Evolutionary conservation across 305 asterid genomes (phyloP).

Genomic region (Euphrasia arctica): DNA sequence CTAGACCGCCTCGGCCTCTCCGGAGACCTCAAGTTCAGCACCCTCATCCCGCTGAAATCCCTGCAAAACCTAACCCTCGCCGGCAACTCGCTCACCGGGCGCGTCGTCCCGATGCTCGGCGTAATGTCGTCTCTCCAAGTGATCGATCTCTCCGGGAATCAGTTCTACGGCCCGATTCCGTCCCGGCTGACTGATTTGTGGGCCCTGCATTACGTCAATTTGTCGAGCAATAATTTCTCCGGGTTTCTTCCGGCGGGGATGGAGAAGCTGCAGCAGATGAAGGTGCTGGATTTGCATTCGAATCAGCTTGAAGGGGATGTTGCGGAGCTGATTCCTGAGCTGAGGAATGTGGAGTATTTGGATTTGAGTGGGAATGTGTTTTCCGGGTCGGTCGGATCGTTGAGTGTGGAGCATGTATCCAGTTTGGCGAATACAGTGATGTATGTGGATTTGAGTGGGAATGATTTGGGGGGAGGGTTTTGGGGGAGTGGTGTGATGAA

Average conservation of each 20-base stretch:
- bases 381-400: slow-evolving; percentile 41
- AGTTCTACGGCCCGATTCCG: slow-evolving; percentile 68
- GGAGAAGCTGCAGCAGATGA: slow-evolving; percentile 56
- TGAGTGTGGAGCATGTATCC: slow-evolving; percentile 48
- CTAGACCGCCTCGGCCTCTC: slow-evolving; percentile 48
- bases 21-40: slow-evolving; percentile 64
- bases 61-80: slow-evolving; percentile 53
- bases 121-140: slow-evolving; percentile 45
- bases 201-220: slow-evolving; percentile 51
- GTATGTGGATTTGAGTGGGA: slow-evolving; percentile 54
- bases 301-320: slow-evolving; percentile 56
- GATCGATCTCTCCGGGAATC: slow-evolving; percentile 66
- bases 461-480: slow-evolving; percentile 48
- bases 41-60: slow-evolving; percentile 39
- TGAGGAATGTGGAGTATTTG: slow-evolving; percentile 56
- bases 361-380: slow-evolving; percentile 67
- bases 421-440: slow-evolving; percentile 55
- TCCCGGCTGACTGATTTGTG: slow-evolving; percentile 47
- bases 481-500: slow-evolving; percentile 39
- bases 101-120: slow-evolving; percentile 64
- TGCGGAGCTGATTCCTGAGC: slow-evolving; percentile 36
- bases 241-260: slow-evolving; percentile 55
- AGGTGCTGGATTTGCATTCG: slow-evolving; percentile 56
- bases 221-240: slow-evolving; percentile 51
- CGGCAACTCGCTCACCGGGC: slow-evolving; percentile 60